Evolutionary conservation across 2,329 filamentous ascomycete genomes (phyloP).

Genomic region (Fusarium pseudoanthophilum): DNA sequence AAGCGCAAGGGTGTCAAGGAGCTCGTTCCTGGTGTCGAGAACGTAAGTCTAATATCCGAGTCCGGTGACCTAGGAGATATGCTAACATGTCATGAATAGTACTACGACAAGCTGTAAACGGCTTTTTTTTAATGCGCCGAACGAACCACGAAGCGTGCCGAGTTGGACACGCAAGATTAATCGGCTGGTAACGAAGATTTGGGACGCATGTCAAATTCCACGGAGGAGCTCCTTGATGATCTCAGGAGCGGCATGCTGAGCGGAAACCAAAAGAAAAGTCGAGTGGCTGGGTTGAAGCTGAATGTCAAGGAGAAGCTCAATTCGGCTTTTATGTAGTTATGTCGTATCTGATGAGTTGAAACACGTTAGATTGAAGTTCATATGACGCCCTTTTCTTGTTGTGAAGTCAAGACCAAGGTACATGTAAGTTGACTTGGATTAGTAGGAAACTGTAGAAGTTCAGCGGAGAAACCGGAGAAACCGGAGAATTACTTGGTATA

Average conservation of each 20-base stretch:
- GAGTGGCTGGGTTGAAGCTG: constrained; percentile 52
- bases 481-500: background rate
- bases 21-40: constrained; percentile 90
- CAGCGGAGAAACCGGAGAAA: background rate
- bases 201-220: constrained; percentile 44
- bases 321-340: constrained; percentile 57
- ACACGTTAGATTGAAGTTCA: constrained; percentile 50
- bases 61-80: background rate
- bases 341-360: constrained; percentile 56
- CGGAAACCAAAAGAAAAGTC: constrained; percentile 49
- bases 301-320: constrained; percentile 52
- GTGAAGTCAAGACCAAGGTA: background rate
- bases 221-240: constrained; percentile 42
- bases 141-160: constrained; percentile 59
- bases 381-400: background rate
- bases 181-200: constrained; percentile 51
- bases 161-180: constrained; percentile 55
- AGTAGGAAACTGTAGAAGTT: background rate
- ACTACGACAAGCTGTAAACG: constrained; percentile 98
- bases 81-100: constrained; percentile 62
- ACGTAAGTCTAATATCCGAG: constrained; percentile 73
- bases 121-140: constrained; percentile 54
- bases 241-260: constrained; percentile 46
- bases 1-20: constrained; percentile 99
- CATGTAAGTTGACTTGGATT: background rate